Evolutionary conservation across 2,329 filamentous ascomycete species (phyloP).

Genomic region (Fusarium avenaceum): DNA sequence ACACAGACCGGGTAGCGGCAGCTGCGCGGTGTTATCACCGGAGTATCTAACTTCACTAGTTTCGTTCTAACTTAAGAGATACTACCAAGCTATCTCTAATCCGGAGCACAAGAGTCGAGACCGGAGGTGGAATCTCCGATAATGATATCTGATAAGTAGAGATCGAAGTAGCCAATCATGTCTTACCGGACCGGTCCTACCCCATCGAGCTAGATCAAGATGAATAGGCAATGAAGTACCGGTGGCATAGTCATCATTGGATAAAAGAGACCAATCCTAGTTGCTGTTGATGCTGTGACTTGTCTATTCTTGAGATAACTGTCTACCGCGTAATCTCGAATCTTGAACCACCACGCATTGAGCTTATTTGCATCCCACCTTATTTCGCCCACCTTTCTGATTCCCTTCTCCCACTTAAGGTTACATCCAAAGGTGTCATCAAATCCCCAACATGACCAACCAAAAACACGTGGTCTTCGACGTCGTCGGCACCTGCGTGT

Average conservation of each 20-base stretch:
- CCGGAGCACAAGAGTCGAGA: not conserved
- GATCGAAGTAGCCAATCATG: not conserved
- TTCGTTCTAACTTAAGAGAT: too few relatives aligned
- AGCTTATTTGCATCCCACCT: not conserved
- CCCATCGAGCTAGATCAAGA: not conserved
- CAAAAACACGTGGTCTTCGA: slow-evolving; percentile 14
- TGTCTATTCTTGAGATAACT: not conserved
- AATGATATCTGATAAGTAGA: not conserved
- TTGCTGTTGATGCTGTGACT: not conserved
- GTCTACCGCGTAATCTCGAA: not conserved
- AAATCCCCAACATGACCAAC: slow-evolving; percentile 1
- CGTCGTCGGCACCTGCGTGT: slow-evolving; percentile 14
- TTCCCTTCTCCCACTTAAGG: not conserved
- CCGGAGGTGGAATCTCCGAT: not conserved
- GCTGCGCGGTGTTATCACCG: not conserved
- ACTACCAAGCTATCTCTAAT: slow-evolving; percentile 1
- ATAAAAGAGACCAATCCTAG: slow-evolving; percentile 8
- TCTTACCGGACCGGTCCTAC: slow-evolving; percentile 1
- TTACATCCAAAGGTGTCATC: not conserved
- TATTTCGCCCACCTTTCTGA: not conserved
- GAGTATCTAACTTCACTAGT: too few relatives aligned
- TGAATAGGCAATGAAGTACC: not conserved
- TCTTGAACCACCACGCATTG: not conserved
- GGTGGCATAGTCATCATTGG: slow-evolving; percentile 1
- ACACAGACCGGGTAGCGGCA: not conserved